A percentile compares a stretch with the other conserved stretches of the same genome.
Evolutionary conservation across 2,329 filamentous ascomycete species (phyloP).

Genomic region (Colletotrichum sp.): DNA sequence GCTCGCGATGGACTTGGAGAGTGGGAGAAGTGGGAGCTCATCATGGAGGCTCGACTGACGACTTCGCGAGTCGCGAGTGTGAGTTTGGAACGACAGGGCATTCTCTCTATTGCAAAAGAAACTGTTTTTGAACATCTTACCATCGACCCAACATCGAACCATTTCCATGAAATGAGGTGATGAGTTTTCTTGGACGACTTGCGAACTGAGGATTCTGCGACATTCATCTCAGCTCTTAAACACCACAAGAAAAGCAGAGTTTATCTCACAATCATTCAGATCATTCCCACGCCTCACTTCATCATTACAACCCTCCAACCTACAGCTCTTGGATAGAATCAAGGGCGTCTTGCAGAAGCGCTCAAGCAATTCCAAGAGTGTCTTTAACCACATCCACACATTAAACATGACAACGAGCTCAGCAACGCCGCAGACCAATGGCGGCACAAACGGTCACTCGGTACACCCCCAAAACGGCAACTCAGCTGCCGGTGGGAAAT

Average conservation of each 20-base stretch:
- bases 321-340: neutral
- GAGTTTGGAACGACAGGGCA: neutral
- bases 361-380: neutral
- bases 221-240: neutral
- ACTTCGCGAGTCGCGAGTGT: neutral
- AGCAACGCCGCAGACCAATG: neutral
- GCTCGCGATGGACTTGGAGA: neutral
- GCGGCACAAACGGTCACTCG: neutral
- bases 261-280: neutral
- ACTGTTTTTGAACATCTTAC: neutral
- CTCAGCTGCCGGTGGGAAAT: neutral
- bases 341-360: neutral
- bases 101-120: neutral
- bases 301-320: neutral
- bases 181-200: neutral
- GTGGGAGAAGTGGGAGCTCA: neutral
- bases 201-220: neutral
- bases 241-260: neutral
- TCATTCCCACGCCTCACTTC: neutral
- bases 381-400: neutral
- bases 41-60: neutral
- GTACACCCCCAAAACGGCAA: neutral
- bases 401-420: neutral
- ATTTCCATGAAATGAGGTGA: neutral
- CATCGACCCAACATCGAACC: conserved; percentile 1